Conservation (phyloP, 1,139 yeast species). For the Kodamaea suecica region DNA sequence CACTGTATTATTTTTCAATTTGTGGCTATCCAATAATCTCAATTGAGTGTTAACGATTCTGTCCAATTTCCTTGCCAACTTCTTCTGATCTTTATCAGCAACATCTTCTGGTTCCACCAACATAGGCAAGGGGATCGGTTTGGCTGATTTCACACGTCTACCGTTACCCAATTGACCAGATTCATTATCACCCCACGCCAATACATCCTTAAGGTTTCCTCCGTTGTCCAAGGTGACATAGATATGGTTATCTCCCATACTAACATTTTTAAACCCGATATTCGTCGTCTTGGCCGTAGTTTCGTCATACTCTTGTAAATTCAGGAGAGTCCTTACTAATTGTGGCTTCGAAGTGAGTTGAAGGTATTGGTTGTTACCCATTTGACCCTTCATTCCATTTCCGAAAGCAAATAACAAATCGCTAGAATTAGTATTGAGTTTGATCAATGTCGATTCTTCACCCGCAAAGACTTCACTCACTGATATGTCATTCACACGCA, state of each 20-base stretch:
- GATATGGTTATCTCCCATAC: slow-evolving; percentile 65
- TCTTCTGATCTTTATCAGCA: slow-evolving; percentile 15
- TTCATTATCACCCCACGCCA: slow-evolving; percentile 83
- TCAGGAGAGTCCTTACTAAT: slow-evolving; percentile 50
- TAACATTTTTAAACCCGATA: slow-evolving; percentile 51
- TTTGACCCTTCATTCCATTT: slow-evolving; percentile 81
- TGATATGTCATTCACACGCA: slow-evolving; percentile 1
- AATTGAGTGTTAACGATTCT: slow-evolving; percentile 44
- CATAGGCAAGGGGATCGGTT: slow-evolving; percentile 55
- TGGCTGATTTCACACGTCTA: slow-evolving; percentile 54
- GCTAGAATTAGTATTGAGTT: slow-evolving; percentile 23
- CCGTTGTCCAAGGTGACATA: slow-evolving; percentile 55
- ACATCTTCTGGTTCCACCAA: slow-evolving; percentile 55
- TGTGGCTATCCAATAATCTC: slow-evolving; percentile 34
- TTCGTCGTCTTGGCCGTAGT: slow-evolving; percentile 26
- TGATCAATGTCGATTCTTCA: slow-evolving; percentile 62
- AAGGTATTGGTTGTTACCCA: slow-evolving; percentile 72
- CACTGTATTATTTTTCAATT: slow-evolving; percentile 22
- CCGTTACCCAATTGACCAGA: slow-evolving; percentile 86
- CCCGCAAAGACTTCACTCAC: slow-evolving; percentile 61
- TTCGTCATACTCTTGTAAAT: slow-evolving; percentile 45
- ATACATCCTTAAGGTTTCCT: slow-evolving; percentile 50
- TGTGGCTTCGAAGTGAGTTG: slow-evolving; percentile 74
- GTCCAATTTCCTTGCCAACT: slow-evolving; percentile 28
- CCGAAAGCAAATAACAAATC: slow-evolving; percentile 65